phyloP scores from a whole-genome alignment of 1,139 yeast genomes.

The Meyerozyma sp. region DNA sequence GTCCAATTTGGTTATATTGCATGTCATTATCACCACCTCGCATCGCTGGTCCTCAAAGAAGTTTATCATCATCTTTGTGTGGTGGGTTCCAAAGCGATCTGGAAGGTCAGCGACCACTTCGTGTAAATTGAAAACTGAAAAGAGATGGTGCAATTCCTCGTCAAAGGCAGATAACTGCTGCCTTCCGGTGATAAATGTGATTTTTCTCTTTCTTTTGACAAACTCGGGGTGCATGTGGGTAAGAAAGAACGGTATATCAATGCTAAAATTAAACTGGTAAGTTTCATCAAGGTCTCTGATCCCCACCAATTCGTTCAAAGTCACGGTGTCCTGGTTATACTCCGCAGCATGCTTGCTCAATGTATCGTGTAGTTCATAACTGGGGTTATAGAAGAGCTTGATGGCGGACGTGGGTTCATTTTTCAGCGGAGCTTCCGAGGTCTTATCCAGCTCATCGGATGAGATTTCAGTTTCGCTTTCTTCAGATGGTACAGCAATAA shows the following conservation, averaged over 20 bases:
- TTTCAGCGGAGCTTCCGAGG: neutral
- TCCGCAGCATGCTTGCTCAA: neutral
- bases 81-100: constrained; percentile 48
- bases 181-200: constrained; percentile 30
- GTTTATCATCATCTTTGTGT: constrained; percentile 63
- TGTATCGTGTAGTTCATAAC: neutral
- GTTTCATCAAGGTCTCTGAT: constrained; percentile 27
- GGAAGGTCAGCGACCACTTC: constrained; percentile 31
- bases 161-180: neutral
- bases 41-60: constrained; percentile 31
- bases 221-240: constrained; percentile 27
- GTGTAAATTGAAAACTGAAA: constrained; percentile 16
- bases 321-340: constrained; percentile 6
- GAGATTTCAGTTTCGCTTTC: neutral
- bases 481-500: neutral
- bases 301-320: constrained; percentile 26
- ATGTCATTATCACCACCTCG: constrained; percentile 55
- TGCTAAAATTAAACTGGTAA: constrained; percentile 46
- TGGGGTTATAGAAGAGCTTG: neutral
- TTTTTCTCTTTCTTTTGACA: constrained; percentile 11
- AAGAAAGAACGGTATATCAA: constrained; percentile 37
- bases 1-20: constrained; percentile 53
- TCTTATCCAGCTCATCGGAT: neutral
- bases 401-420: neutral
- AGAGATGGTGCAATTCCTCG: neutral